Evolutionary conservation across 495 filamentous ascomycete genomes (phyloP).

Genomic region (Bacidia rubella): DNA sequence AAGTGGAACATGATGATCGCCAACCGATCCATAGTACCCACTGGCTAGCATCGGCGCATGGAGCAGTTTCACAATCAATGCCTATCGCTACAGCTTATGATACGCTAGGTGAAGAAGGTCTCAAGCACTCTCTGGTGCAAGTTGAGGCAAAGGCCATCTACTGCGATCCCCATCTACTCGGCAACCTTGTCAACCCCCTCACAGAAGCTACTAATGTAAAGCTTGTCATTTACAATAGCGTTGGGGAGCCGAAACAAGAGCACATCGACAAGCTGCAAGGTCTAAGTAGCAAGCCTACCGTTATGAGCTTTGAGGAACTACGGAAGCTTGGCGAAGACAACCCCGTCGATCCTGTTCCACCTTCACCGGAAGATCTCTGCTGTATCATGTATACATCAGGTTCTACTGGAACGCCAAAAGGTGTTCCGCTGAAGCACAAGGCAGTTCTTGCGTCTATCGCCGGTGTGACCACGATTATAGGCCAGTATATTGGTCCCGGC

Average conservation of each 20-base stretch:
- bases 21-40: constrained; percentile 26
- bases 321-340: constrained; percentile 72
- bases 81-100: constrained; percentile 96
- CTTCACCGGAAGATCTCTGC: constrained; percentile 73
- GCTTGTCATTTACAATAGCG: constrained; percentile 80
- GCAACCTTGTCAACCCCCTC: constrained; percentile 67
- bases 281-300: constrained; percentile 51
- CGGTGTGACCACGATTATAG: constrained; percentile 76
- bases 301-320: constrained; percentile 78
- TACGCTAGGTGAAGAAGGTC: constrained; percentile 84
- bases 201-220: constrained; percentile 66
- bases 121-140: constrained; percentile 82
- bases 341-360: constrained; percentile 66
- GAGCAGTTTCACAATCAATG: constrained; percentile 77
- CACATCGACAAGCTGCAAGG: constrained; percentile 70
- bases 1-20: background rate
- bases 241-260: constrained; percentile 57
- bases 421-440: constrained; percentile 79
- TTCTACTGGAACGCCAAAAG: constrained; percentile 93
- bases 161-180: constrained; percentile 71
- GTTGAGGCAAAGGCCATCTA: constrained; percentile 81
- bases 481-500: constrained; percentile 70
- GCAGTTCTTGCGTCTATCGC: constrained; percentile 83
- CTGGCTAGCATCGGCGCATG: constrained; percentile 68
- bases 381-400: constrained; percentile 99